These are phyloP conservation scores for Corymbia citriodora DNA, from an alignment of 441 rosid genomes.

Conservation along the genomic window DNA sequence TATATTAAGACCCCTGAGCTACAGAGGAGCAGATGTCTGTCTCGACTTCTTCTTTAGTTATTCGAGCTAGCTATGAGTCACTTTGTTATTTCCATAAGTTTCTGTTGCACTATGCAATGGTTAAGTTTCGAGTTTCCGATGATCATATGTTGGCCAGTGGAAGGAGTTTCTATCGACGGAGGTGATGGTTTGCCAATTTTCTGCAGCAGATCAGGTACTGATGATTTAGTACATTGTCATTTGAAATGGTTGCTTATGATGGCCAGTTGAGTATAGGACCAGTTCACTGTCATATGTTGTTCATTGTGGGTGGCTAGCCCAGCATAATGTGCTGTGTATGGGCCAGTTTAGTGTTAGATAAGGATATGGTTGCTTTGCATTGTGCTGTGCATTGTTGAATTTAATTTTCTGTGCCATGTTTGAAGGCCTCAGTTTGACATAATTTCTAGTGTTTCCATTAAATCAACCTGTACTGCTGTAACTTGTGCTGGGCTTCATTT, in stretches of 20 bases:
- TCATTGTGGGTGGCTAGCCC: neutral
- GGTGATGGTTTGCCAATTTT: neutral
- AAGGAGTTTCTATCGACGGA: neutral
- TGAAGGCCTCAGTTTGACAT: neutral
- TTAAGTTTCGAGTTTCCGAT: neutral
- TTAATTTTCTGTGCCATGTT: neutral
- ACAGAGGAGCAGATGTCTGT: neutral
- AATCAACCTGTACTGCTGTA: neutral
- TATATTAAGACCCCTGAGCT: neutral
- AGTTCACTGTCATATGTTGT: neutral
- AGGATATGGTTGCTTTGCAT: no score
- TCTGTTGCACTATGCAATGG: no score
- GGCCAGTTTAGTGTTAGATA: no score
- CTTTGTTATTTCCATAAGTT: neutral
- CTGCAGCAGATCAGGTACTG: neutral
- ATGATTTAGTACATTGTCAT: neutral
- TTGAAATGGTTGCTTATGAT: neutral
- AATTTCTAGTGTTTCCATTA: neutral
- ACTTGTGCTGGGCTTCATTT: neutral
- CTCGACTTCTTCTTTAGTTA: neutral
- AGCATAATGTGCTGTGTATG: no score
- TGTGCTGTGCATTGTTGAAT: neutral
- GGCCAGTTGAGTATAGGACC: neutral
- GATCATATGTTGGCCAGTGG: neutral
- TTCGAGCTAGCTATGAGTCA: neutral